Evolutionary conservation across 2,329 filamentous ascomycete genomes (phyloP).

Genomic region (Trichophyton rubrum): DNA sequence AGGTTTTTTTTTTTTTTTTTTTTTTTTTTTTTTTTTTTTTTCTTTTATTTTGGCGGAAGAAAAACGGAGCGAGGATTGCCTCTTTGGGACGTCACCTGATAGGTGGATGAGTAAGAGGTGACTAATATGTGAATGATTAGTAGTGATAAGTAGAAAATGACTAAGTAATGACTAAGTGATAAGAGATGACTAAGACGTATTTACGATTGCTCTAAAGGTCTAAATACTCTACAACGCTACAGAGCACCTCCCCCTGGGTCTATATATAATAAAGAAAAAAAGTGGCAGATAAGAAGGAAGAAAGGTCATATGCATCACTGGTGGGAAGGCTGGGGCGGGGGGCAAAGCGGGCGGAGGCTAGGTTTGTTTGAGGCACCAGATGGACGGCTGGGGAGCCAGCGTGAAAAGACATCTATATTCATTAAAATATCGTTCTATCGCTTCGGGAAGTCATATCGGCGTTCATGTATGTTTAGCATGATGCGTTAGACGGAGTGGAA

Average conservation of each 20-base stretch:
- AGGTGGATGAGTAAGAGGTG: neutral
- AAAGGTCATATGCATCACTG: neutral
- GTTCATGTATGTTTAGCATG: neutral
- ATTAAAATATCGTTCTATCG: constrained; percentile 1
- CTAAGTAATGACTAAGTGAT: neutral
- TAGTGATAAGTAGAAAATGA: neutral
- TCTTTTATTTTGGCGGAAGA: constrained; percentile 9
- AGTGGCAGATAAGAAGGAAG: neutral
- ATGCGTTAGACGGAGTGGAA: neutral
- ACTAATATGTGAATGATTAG: neutral
- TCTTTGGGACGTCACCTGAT: neutral
- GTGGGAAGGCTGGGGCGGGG: neutral
- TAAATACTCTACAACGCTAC: constrained; percentile 1
- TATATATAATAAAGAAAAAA: neutral
- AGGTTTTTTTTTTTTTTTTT: no score
- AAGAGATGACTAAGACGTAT: neutral
- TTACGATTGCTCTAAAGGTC: neutral
- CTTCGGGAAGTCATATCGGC: neutral
- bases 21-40: neutral
- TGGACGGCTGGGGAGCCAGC: neutral
- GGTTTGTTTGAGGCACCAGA: neutral
- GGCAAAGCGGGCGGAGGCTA: neutral
- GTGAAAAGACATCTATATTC: constrained; percentile 1
- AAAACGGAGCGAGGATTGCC: constrained; percentile 9
- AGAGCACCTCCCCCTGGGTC: neutral